Conservation (phyloP, 345 rosid genomes). For the Acer negundo region DNA sequence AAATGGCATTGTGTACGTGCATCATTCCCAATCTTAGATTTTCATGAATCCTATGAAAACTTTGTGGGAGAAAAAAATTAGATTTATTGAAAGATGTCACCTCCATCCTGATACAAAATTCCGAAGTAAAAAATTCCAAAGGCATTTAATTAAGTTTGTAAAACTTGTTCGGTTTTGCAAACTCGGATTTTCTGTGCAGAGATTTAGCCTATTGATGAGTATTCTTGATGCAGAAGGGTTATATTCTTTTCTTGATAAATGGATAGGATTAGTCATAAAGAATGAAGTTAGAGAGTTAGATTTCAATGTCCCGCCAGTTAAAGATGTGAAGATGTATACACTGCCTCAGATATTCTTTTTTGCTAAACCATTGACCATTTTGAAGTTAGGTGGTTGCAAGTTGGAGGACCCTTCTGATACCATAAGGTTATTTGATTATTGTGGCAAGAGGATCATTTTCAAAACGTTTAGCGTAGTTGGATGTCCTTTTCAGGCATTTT, state of each 20-base stretch:
- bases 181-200: not conserved
- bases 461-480: too few relatives aligned
- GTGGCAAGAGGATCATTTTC: too few relatives aligned
- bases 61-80: not conserved
- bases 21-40: not conserved
- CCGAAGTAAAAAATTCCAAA: not conserved
- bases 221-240: not conserved
- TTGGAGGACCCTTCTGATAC: not conserved
- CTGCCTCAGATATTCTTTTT: not conserved
- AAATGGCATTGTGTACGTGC: too few relatives aligned
- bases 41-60: not conserved
- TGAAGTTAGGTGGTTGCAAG: not conserved
- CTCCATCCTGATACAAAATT: not conserved
- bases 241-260: not conserved
- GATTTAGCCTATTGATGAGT: not conserved
- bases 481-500: too few relatives aligned
- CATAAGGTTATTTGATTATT: too few relatives aligned
- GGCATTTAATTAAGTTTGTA: not conserved
- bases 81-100: too few relatives aligned
- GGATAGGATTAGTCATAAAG: not conserved
- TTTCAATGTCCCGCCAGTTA: not conserved
- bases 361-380: not conserved
- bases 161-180: not conserved
- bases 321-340: not conserved
- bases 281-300: not conserved